Base-by-base conservation (phyloP, 352 stramenopile species). In the Phytophthora cajani region DNA sequence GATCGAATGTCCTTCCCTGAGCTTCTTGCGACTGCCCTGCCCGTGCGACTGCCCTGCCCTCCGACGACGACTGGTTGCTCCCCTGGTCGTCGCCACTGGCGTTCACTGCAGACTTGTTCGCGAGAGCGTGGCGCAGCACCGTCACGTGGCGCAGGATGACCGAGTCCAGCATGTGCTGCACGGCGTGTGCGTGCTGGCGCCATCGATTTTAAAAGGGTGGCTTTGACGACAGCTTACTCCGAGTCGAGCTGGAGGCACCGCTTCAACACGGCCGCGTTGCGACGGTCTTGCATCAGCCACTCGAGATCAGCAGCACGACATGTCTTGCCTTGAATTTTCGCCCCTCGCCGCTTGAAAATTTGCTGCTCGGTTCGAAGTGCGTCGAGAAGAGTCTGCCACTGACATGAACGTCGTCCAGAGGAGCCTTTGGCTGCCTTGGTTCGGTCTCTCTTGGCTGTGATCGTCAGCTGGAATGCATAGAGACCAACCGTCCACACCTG, bases 91-190 rank as follows among this genome's bases (percentile, higher is more conserved):
- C 47, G n/a, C 53, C 54, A 14, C 47, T 53, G 27, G 11, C 52
- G 30, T 23, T 36, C 8, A 30, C 27, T 30, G 32, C 32, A 3
- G 17, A 17, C 5, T 55, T 63, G 42, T 33, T 66, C 49, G 83
- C 69, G 7, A 89, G 71, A 33, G 78, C 78, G 7, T 90, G 76
- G 40, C 75, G 77, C 27, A 95, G 52, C 21, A 82, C 73, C 40
- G 72, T 87, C 58, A 93, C 74, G 33, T 91, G 80, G 19, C 84
- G 88, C 63, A 87, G 52, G 10, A 95, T 78, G 30, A 92, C 82
- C 16, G 67, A 70, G 38, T 68, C 60, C 19, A 92, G 59, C 42
- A 87, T 58, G 25, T 70, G 46, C 33, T 58, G 58, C 21, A 88
- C 72, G 10, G 64, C 62, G n/a, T n/a, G n/a, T n/a, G n/a, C n/a